Base-by-base conservation (phyloP, 495 filamentous ascomycete genomes). In the Schizothecium vesticola region DNA sequence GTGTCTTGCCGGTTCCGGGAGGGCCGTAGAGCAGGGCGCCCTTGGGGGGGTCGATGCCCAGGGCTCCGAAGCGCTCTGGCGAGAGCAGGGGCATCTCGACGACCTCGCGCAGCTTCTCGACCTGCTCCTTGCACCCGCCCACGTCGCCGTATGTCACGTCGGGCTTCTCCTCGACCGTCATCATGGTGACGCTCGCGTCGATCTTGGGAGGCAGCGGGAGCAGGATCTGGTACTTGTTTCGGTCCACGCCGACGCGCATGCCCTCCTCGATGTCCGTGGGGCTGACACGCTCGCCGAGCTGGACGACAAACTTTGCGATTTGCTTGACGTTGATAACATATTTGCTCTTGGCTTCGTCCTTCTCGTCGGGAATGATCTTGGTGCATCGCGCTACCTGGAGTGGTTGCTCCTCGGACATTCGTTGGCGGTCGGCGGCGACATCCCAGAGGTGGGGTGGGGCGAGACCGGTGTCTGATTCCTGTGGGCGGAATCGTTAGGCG, bases 261-360 rank as follows among this genome's bases (percentile, higher is more conserved):
- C 96, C 95, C 77, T 99, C 95, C 75, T 99, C 95, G 75, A 99
- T 98, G 89, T 99, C 95, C 74, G 94, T 97, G 56, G 95, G 96
- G 78, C 90, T 94, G 69, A 99, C 94, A 61, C 96, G 90, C 78
- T 99, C 95, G 71, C 95, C 95, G 63, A 99, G 87, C 80, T 98
- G 96, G 75, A 99, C 95, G 59, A 99, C 95, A 74, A 99, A 99
- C 81, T 99, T 99, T 77, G 95, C 95, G 70, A 99, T 98, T 79
- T 99, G 95, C 82, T 99, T 99, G 72, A 99, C 95, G 80, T 98
- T 99, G 86, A 99, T 99, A 75, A 99, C 94, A 84, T 99, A 99
- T 89, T 98, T 98, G 87, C 91, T 95, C 87, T 99, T 99, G 72
- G 97, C 92, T 31, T 90, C 82, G 82, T 99, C 94, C 82, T 96